Evolutionary conservation across 2,329 filamentous ascomycete species (phyloP).

Genomic region (Sclerotinia nivalis): DNA sequence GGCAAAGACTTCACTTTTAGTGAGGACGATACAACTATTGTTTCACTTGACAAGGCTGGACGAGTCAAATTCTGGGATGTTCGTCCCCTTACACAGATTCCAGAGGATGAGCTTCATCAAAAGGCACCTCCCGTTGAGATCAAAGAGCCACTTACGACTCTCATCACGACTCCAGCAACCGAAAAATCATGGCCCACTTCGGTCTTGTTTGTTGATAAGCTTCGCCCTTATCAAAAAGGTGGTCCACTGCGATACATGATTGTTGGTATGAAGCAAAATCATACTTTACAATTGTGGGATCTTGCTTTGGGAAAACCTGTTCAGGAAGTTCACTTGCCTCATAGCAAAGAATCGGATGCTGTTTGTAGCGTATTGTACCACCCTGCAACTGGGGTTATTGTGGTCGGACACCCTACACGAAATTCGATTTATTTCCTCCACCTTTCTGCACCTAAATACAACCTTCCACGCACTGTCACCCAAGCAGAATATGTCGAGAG

Average conservation of each 20-base stretch:
- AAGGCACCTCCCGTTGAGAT: slow-evolving; percentile 62
- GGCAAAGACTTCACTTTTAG: slow-evolving; percentile 98
- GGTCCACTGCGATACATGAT: slow-evolving; percentile 92
- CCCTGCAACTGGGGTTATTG: slow-evolving; percentile 85
- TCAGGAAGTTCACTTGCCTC: slow-evolving; percentile 94
- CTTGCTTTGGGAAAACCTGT: slow-evolving; percentile 92
- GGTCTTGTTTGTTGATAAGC: slow-evolving; percentile 93
- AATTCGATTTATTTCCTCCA: slow-evolving; percentile 98
- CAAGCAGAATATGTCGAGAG: slow-evolving; percentile 87
- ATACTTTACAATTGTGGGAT: slow-evolving; percentile 98
- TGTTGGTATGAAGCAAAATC: slow-evolving; percentile 98
- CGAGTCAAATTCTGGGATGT: slow-evolving; percentile 99
- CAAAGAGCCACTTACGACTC: slow-evolving; percentile 80
- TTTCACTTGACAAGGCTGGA: slow-evolving; percentile 94
- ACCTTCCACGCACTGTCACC: slow-evolving; percentile 71
- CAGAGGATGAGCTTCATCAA: slow-evolving; percentile 27
- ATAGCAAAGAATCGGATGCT: slow-evolving; percentile 94
- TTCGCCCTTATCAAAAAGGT: slow-evolving; percentile 86
- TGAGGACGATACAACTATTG: slow-evolving; percentile 91
- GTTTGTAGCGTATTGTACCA: slow-evolving; percentile 97
- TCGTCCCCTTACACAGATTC: slow-evolving; percentile 64
- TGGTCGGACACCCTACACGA: slow-evolving; percentile 91
- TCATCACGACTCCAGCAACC: slow-evolving; percentile 80
- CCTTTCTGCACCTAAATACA: slow-evolving; percentile 91
- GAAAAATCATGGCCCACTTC: slow-evolving; percentile 98